Conservation (phyloP, 2,329 filamentous ascomycete species). For the Arthroderma uncinatum region DNA sequence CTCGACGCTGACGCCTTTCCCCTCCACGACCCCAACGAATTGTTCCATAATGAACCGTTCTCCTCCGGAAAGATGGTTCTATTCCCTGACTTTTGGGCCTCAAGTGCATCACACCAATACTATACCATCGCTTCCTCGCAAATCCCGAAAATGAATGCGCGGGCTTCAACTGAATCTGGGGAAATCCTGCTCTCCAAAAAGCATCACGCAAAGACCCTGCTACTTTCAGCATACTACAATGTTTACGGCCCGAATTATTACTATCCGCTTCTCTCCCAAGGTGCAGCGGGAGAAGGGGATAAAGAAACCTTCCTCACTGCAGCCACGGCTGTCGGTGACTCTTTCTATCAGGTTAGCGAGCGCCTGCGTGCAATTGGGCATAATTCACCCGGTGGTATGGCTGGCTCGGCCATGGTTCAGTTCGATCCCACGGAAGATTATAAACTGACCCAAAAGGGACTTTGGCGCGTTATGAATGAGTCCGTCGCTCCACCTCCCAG, state of each 20-base stretch:
- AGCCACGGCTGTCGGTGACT: conserved; percentile 29
- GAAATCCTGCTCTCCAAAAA: conserved; percentile 38
- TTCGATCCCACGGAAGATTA: conserved; percentile 29
- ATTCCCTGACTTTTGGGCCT: conserved; percentile 41
- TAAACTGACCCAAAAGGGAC: conserved; percentile 17
- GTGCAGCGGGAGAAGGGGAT: conserved; percentile 40
- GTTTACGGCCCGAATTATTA: conserved; percentile 37
- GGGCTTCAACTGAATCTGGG: conserved; percentile 34
- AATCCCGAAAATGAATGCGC: conserved; percentile 15
- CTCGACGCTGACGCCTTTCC: conserved; percentile 41
- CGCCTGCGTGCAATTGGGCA: conserved; percentile 27
- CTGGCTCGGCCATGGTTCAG: conserved; percentile 31
- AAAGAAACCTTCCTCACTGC: conserved; percentile 42
- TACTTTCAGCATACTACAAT: conserved; percentile 43
- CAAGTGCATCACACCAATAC: conserved; percentile 30
- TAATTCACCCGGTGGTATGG: conserved; percentile 21
- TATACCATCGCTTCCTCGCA: conserved; percentile 29
- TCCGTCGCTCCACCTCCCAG: conserved; percentile 22
- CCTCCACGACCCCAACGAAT: conserved; percentile 30
- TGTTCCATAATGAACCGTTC: conserved; percentile 37
- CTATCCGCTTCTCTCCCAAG: conserved; percentile 38
- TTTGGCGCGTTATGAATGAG: conserved; percentile 20
- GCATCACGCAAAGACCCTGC: conserved; percentile 32
- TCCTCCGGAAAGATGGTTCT: conserved; percentile 31
- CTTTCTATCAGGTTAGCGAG: conserved; percentile 35